phyloP scores from a whole-genome alignment of 306 rosid species.

The Sindora glabra region DNA sequence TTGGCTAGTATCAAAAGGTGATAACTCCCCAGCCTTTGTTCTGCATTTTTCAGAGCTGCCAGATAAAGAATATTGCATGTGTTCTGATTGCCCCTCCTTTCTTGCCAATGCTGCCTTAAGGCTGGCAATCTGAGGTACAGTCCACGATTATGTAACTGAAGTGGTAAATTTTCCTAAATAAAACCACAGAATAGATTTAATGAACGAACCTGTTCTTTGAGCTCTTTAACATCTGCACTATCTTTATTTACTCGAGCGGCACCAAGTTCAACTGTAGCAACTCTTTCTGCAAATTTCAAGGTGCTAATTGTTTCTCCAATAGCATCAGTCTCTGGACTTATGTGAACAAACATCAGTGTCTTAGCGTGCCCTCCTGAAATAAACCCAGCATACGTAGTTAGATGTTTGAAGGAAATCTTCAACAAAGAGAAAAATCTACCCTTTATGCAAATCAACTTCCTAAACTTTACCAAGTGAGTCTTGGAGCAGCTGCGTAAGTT shows the following conservation, averaged over 20 bases:
- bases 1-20: constrained; percentile 45
- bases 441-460: background rate
- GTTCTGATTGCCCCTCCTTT: constrained; percentile 53
- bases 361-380: constrained; percentile 92
- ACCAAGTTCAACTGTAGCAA: constrained; percentile 92
- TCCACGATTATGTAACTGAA: background rate
- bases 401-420: background rate
- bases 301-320: constrained; percentile 83
- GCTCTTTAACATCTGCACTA: constrained; percentile 72
- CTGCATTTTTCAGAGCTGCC: constrained; percentile 58
- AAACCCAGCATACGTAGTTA: constrained; percentile 6
- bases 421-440: no score
- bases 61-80: constrained; percentile 26
- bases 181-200: no score
- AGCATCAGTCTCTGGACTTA: constrained; percentile 83
- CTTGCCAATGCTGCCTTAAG: constrained; percentile 76
- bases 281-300: constrained; percentile 92
- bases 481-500: constrained; percentile 91
- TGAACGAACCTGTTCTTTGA: constrained; percentile 76
- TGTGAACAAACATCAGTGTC: constrained; percentile 93
- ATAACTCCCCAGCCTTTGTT: constrained; percentile 37
- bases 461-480: constrained; percentile 80
- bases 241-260: constrained; percentile 92
- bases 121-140: constrained; percentile 49
- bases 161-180: no score